These are phyloP conservation scores for Entelexis paramagnoliae DNA, from an alignment of 1,139 yeast species.

Conservation along the genomic window DNA sequence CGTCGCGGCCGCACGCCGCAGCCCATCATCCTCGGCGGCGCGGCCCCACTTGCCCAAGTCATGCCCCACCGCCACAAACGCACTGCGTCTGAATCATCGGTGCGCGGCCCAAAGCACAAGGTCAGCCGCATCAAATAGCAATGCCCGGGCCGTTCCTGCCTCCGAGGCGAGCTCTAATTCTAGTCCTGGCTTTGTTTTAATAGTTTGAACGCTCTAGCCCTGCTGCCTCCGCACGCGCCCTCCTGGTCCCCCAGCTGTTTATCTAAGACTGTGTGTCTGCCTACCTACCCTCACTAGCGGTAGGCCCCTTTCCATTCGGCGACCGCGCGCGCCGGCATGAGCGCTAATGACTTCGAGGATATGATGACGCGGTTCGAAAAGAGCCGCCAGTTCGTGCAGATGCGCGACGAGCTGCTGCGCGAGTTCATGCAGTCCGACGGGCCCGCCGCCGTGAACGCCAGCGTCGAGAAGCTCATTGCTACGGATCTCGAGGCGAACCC, in stretches of 20 bases:
- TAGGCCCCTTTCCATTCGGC: too few species aligned
- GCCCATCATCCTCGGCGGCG: constrained; percentile 10
- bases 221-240: too few species aligned
- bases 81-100: background rate
- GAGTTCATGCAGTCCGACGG: constrained; percentile 1
- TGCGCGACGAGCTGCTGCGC: background rate
- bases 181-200: background rate
- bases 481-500: constrained; percentile 13
- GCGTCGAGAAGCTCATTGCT: constrained; percentile 6
- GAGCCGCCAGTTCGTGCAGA: background rate
- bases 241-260: too few species aligned
- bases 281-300: too few species aligned
- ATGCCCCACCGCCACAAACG: constrained; percentile 7
- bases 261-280: too few species aligned
- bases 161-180: too few species aligned
- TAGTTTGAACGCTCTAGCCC: too few species aligned
- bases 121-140: background rate
- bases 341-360: background rate
- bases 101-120: background rate
- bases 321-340: background rate
- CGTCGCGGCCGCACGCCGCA: constrained; percentile 11
- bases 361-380: background rate
- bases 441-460: background rate
- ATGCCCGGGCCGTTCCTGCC: background rate
- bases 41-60: background rate